A percentile compares a stretch with the other conserved stretches of the same genome.
Evolutionary conservation across 768 basidiomycete genomes (phyloP).

Genomic region (Porpolomopsis calyptriformis): DNA sequence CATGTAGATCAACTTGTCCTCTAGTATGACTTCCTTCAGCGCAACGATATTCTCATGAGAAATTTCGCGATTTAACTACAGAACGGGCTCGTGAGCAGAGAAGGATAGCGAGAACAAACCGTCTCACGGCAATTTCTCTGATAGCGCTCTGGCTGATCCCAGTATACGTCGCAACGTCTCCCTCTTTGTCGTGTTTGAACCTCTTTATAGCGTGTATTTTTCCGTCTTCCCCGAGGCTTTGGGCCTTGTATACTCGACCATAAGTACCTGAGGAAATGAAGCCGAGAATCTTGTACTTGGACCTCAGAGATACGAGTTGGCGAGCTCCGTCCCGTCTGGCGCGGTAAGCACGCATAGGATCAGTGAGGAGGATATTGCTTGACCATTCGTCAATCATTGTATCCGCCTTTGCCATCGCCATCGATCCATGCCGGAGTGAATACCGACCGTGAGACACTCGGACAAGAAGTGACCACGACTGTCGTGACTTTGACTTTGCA

Average conservation of each 20-base stretch:
- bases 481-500: no score
- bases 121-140: constrained; percentile 84
- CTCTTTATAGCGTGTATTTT: constrained; percentile 94
- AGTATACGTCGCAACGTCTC: constrained; percentile 89
- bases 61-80: constrained; percentile 79
- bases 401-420: not conserved
- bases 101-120: not conserved
- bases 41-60: constrained; percentile 85
- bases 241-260: constrained; percentile 97
- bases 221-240: constrained; percentile 58
- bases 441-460: no score
- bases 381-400: constrained; percentile 27
- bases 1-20: constrained; percentile 99
- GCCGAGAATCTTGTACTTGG: constrained; percentile 86
- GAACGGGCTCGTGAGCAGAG: constrained; percentile 11
- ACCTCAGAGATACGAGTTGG: constrained; percentile 53
- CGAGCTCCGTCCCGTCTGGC: constrained; percentile 63
- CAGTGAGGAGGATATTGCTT: constrained; percentile 40
- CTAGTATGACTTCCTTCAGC: constrained; percentile 88
- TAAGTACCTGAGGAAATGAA: constrained; percentile 99
- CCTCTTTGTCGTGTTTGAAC: constrained; percentile 99
- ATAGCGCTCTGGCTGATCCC: constrained; percentile 97
- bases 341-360: constrained; percentile 83
- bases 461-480: no score
- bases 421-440: no score